Conservation (phyloP, 139 green algal species). For the Chlamydomonas sp. region DNA sequence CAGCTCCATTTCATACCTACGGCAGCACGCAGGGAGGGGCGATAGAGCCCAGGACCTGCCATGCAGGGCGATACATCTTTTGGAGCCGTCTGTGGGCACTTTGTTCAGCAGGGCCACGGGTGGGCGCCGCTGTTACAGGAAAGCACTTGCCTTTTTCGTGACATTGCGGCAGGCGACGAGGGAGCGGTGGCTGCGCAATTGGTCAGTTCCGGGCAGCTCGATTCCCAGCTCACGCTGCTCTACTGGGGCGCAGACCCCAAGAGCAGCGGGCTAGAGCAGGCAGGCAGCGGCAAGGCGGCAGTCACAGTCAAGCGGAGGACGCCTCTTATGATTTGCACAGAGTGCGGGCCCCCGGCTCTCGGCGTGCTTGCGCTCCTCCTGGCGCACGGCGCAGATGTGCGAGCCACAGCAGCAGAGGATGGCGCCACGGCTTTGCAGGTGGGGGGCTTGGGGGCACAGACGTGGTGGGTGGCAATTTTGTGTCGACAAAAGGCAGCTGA, state of each 20-base stretch:
- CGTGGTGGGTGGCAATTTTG: too few relatives aligned
- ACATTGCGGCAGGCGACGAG: neutral
- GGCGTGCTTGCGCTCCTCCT: neutral
- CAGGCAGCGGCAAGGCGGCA: neutral
- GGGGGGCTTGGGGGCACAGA: neutral
- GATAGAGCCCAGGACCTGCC: too few relatives aligned
- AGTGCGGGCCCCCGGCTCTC: neutral
- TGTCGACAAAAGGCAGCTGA: too few relatives aligned
- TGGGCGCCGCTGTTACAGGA: slow-evolving; percentile 1
- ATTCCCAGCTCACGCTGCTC: neutral
- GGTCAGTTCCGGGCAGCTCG: neutral
- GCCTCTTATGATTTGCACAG: neutral
- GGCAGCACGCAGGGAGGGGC: too few relatives aligned
- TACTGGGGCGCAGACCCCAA: slow-evolving; percentile 8
- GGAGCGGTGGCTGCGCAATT: neutral
- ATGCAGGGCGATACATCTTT: neutral
- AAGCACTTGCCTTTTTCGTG: neutral
- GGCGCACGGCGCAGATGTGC: slow-evolving; percentile 1
- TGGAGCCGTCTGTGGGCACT: slow-evolving; percentile 7
- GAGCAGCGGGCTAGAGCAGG: too few relatives aligned
- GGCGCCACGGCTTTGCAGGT: slow-evolving; percentile 2
- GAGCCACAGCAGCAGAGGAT: neutral
- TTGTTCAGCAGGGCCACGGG: neutral
- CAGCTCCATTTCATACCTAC: too few relatives aligned
- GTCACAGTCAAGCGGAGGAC: slow-evolving; percentile 1